phyloP scores from a whole-genome alignment of 1,284 basidiomycete genomes.

The Schizopora paradoxa region DNA sequence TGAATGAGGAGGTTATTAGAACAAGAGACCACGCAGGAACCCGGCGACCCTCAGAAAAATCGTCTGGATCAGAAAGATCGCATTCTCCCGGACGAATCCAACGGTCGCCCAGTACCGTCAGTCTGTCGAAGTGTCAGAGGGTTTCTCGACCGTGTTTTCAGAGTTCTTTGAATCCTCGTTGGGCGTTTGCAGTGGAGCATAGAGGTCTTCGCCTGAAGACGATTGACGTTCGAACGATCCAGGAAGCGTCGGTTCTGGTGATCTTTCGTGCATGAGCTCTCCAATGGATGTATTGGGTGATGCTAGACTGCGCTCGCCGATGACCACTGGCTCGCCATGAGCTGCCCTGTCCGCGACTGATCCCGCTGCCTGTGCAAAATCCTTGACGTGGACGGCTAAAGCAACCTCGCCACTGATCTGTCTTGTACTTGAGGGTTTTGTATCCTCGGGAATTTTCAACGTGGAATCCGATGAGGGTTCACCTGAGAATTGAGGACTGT shows the following conservation, averaged over 20 bases:
- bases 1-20: constrained; percentile 3
- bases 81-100: constrained; percentile 42
- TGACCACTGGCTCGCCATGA: constrained; percentile 8
- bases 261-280: constrained; percentile 9
- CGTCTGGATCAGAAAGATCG: constrained; percentile 39
- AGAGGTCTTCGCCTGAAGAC: neutral
- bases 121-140: constrained; percentile 21
- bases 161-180: neutral
- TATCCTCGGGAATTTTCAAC: too few relatives aligned
- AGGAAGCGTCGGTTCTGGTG: neutral
- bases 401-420: constrained; percentile 12
- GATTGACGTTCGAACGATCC: neutral
- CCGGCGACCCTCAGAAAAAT: constrained; percentile 57
- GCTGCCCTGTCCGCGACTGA: constrained; percentile 1
- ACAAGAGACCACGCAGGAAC: constrained; percentile 25
- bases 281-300: constrained; percentile 7
- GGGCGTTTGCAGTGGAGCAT: constrained; percentile 14
- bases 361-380: constrained; percentile 3
- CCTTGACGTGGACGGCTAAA: constrained; percentile 9
- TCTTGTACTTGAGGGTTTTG: neutral
- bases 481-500: too few relatives aligned
- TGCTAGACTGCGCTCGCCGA: constrained; percentile 16
- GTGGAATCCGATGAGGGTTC: too few relatives aligned
- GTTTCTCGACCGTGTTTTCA: constrained; percentile 2
- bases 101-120: constrained; percentile 60